These are phyloP conservation scores for Neltuma alba DNA, from an alignment of 306 rosid species.

Conservation along the genomic window DNA sequence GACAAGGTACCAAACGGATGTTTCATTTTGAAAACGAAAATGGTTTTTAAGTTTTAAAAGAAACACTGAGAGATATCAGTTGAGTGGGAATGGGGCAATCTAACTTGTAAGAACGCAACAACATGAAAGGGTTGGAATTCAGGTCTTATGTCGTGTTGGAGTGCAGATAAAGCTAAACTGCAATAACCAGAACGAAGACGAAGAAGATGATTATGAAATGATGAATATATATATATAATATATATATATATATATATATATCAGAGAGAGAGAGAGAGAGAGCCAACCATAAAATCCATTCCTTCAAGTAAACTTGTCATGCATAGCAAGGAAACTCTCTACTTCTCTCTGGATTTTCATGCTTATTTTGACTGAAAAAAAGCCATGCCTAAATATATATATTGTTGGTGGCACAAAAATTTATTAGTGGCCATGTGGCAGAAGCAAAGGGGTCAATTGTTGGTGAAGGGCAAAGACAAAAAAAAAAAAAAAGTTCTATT, in stretches of 20 bases:
- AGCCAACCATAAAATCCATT: constrained; percentile 58
- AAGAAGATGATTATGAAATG: background rate
- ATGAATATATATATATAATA: background rate
- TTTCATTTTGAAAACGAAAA: background rate
- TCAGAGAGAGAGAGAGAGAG: background rate
- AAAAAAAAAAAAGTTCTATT: too few relatives aligned
- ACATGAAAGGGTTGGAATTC: constrained; percentile 40
- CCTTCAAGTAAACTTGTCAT: constrained; percentile 70
- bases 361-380: background rate
- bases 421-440: constrained; percentile 27
- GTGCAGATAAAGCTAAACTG: constrained; percentile 63
- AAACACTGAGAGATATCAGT: constrained; percentile 29
- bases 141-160: constrained; percentile 77
- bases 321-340: constrained; percentile 55
- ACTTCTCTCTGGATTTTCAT: constrained; percentile 28
- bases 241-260: background rate
- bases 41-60: constrained; percentile 26
- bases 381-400: background rate
- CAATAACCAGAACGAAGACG: constrained; percentile 32
- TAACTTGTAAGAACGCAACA: background rate
- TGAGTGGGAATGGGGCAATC: constrained; percentile 78
- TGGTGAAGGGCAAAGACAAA: background rate
- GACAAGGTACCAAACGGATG: background rate
- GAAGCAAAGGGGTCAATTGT: constrained; percentile 27
- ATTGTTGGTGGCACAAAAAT: constrained; percentile 24